phyloP scores from a whole-genome alignment of 2,329 filamentous ascomycete genomes.

The Fusarium veterinarium region DNA sequence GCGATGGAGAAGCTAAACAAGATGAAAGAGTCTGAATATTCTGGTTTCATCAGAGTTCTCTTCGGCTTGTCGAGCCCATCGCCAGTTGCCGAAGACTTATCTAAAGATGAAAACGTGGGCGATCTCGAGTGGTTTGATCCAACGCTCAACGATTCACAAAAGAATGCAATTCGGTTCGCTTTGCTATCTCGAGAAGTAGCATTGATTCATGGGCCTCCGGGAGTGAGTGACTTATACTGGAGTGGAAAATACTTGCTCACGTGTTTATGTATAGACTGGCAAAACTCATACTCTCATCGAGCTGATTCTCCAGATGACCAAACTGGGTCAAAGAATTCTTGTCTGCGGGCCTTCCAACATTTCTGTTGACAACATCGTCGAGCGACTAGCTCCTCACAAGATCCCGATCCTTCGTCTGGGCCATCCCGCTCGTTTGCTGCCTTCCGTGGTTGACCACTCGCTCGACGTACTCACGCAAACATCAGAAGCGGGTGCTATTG shows the following conservation, averaged over 20 bases:
- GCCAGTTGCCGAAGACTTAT: conserved; percentile 57
- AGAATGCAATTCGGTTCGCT: conserved; percentile 81
- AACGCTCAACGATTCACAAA: conserved; percentile 73
- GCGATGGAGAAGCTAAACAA: conserved; percentile 70
- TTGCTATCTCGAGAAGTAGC: conserved; percentile 84
- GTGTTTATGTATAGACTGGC: conserved; percentile 69
- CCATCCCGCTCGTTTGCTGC: conserved; percentile 90
- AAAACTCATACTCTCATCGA: conserved; percentile 98
- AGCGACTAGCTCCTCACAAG: conserved; percentile 85
- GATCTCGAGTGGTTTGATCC: conserved; percentile 70
- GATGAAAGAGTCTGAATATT: conserved; percentile 69
- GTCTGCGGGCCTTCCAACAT: conserved; percentile 99
- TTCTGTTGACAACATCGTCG: conserved; percentile 97
- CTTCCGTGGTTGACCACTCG: conserved; percentile 88
- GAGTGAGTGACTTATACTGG: conserved; percentile 60
- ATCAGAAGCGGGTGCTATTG: conserved; percentile 88
- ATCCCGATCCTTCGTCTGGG: conserved; percentile 90
- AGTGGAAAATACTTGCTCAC: conserved; percentile 5
- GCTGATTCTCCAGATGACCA: conserved; percentile 89
- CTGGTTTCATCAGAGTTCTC: conserved; percentile 69
- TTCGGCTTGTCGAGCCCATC: conserved; percentile 69
- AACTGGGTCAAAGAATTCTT: conserved; percentile 77
- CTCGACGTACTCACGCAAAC: conserved; percentile 91
- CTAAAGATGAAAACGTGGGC: conserved; percentile 56
- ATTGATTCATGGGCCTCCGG: conserved; percentile 93